These are phyloP conservation scores for Xenosphaeropsis pyriputrescens DNA, from an alignment of 2,329 filamentous ascomycete species.

Conservation along the genomic window DNA sequence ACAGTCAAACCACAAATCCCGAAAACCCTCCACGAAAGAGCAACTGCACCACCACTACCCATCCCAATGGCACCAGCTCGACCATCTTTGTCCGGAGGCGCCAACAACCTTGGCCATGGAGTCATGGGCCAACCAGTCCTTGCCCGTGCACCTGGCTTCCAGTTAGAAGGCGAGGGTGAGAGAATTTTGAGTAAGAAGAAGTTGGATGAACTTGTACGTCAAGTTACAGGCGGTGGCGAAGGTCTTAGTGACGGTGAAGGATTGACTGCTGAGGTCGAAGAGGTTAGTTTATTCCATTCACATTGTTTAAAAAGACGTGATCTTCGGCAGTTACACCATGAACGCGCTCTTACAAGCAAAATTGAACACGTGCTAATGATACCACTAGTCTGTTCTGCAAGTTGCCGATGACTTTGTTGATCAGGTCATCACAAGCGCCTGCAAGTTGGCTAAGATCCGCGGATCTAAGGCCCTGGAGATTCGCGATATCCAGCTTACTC, in stretches of 20 bases:
- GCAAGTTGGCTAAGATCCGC: slow-evolving; percentile 83
- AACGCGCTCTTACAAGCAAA: no score
- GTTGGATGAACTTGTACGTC: slow-evolving; percentile 83
- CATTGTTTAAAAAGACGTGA: background rate
- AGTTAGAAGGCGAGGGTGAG: slow-evolving; percentile 82
- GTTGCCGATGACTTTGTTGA: slow-evolving; percentile 94
- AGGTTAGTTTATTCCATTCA: slow-evolving; percentile 42
- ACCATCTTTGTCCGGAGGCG: slow-evolving; percentile 72
- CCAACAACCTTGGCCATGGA: slow-evolving; percentile 59
- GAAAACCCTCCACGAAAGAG: slow-evolving; percentile 56
- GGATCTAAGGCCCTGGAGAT: slow-evolving; percentile 84
- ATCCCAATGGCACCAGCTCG: slow-evolving; percentile 58
- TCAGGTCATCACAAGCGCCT: slow-evolving; percentile 73
- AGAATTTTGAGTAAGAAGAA: slow-evolving; percentile 96
- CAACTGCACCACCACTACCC: slow-evolving; percentile 55
- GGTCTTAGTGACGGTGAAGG: slow-evolving; percentile 62
- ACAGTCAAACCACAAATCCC: slow-evolving; percentile 24
- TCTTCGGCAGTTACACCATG: no score
- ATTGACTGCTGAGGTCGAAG: slow-evolving; percentile 85
- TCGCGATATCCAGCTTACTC: slow-evolving; percentile 68
- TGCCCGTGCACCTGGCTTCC: slow-evolving; percentile 66
- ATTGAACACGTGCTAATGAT: no score
- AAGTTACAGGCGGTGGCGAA: slow-evolving; percentile 72
- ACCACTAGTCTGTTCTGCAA: slow-evolving; percentile 59
- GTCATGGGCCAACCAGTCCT: slow-evolving; percentile 82